Base-by-base conservation (phyloP, 768 basidiomycete genomes). In the Boletus eberwhitei region DNA sequence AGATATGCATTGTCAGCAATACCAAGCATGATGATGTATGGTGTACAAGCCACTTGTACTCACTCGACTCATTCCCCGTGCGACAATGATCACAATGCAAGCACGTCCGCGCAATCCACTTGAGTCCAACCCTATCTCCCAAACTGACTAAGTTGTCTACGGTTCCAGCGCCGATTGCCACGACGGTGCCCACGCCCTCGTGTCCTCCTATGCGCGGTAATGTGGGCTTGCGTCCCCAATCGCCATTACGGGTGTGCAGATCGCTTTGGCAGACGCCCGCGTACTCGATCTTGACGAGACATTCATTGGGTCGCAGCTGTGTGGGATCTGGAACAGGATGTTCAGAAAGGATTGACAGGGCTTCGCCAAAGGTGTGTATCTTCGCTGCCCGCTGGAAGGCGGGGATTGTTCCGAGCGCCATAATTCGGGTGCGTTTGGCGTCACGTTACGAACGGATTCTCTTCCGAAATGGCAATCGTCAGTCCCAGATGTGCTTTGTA, bases 151-250 rank as follows among this genome's bases (percentile, higher is more conserved):
- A 60, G 32, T 69, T 70, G 3, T 62, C 57, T 11, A 48, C 19
- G 1, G 73, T 71, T 48, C 71, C 62, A 8, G 71, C 61, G 22
- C 69, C 77, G 36, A 81, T 75, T 17, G 76, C 78, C 19, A 78
- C 75, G 53, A 81, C 60, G 38, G 54, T 60, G 24, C 79, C 79
- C 4, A 74, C 75, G n/a, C 79, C 78, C 56, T 79, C 78, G 62
- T 79, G 79, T 0, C 79, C 77, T 1, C 75, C 76, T 22, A 77
- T 62, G 54, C 60, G 32, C 63, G 66, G 45, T 69, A 78, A 71
- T 6, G 56, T 57, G 8, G 61, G 66, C 13, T 54, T 56, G 19
- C n/a, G 8, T 0, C 14, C 0, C 61, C 76, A 79, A 50, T 79
- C 77, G 8, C 74, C 78, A 21, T 69, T 58, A 52, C 66, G 70